A percentile compares a stretch with the other conserved stretches of the same genome.
Conservation (phyloP, 2,329 filamentous ascomycete species). For the Gnomoniopsis smithogilvyi region DNA sequence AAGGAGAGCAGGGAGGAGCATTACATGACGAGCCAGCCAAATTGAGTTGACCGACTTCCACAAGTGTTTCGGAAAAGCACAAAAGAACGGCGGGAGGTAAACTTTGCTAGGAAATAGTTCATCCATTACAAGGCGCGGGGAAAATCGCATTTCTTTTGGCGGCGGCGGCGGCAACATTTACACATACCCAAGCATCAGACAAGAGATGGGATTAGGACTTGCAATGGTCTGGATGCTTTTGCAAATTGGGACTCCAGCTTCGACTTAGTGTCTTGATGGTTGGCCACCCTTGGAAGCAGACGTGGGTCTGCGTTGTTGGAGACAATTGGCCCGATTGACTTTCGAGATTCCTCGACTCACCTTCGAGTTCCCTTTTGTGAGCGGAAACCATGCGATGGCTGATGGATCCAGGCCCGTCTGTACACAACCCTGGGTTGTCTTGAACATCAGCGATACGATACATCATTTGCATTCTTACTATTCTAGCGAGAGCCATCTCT, state of each 20-base stretch:
- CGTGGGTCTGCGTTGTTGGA: too few species aligned
- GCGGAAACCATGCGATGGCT: too few species aligned
- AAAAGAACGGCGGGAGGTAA: constrained; percentile 8
- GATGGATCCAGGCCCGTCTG: too few species aligned
- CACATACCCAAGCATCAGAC: constrained; percentile 7
- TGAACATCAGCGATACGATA: background rate
- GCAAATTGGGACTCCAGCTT: too few species aligned
- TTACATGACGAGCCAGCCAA: background rate
- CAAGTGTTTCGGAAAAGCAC: constrained; percentile 6
- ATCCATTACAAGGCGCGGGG: constrained; percentile 12
- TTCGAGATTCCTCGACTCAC: too few species aligned
- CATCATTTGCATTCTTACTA: background rate
- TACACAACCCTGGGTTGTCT: background rate
- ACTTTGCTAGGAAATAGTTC: constrained; percentile 7
- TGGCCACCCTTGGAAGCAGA: too few species aligned
- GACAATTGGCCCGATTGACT: too few species aligned
- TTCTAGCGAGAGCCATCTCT: background rate
- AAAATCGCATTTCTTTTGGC: constrained; percentile 2
- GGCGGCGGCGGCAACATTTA: constrained; percentile 6
- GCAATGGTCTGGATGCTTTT: background rate
- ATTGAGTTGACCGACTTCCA: constrained; percentile 1
- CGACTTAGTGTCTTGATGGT: too few species aligned
- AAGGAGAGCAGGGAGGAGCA: constrained; percentile 4
- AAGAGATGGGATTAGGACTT: background rate
- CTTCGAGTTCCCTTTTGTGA: too few species aligned